Conservation (phyloP, 306 rosid species). For the Corylus avellana region DNA sequence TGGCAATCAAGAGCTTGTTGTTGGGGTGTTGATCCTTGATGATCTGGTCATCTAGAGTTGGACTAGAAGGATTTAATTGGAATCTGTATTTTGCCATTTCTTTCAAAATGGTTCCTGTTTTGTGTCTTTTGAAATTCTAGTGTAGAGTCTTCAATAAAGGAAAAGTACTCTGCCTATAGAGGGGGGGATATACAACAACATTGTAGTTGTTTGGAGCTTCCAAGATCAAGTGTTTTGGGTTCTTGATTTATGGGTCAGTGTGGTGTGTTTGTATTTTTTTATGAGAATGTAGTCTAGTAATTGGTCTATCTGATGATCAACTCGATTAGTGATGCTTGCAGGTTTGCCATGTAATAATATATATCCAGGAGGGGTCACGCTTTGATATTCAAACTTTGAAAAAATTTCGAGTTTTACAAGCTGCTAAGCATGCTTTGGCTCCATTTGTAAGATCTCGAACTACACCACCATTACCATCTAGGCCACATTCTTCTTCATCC, state of each 20-base stretch:
- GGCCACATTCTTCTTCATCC: constrained; percentile 52
- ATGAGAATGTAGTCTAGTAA: background rate
- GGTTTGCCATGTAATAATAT: constrained; percentile 88
- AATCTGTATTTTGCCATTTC: background rate
- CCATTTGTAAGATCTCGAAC: constrained; percentile 64
- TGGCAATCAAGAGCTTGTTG: background rate
- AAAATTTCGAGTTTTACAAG: constrained; percentile 76
- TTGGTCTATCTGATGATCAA: constrained; percentile 27
- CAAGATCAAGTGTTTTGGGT: constrained; percentile 9
- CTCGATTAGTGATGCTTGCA: constrained; percentile 69
- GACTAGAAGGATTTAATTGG: background rate
- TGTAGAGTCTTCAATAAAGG: background rate
- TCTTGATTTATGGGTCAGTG: background rate
- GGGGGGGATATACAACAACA: background rate
- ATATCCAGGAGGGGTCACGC: constrained; percentile 76
- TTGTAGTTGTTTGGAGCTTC: background rate
- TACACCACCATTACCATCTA: constrained; percentile 41
- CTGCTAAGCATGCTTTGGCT: constrained; percentile 82
- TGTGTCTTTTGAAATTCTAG: background rate
- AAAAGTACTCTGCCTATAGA: background rate
- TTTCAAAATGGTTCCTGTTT: background rate
- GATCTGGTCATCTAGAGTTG: background rate
- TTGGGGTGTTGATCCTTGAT: background rate
- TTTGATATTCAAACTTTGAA: constrained; percentile 66
- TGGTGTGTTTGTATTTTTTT: constrained; percentile 6